Conservation (phyloP, 352 stramenopile genomes). For the Phytophthora quininea region DNA sequence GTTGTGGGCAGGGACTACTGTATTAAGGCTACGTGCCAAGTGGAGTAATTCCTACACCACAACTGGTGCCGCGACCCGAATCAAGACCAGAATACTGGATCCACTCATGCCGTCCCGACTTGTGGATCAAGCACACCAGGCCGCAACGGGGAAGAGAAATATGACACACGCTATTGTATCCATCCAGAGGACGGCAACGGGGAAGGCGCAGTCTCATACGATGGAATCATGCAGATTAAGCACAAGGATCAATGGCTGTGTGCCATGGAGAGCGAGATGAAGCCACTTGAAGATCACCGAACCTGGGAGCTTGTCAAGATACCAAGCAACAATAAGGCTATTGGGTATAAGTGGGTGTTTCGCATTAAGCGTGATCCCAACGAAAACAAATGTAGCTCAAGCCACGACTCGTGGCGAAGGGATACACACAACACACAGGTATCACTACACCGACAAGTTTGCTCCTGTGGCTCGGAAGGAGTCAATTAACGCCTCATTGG, state of each 20-base stretch:
- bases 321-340: not conserved
- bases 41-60: too few species aligned
- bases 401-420: conserved; percentile 1
- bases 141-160: not conserved
- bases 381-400: not conserved
- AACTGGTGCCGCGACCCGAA: too few species aligned
- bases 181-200: not conserved
- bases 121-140: too few species aligned
- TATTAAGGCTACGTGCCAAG: too few species aligned
- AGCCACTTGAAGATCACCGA: not conserved
- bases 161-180: not conserved
- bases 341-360: conserved; percentile 9
- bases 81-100: too few species aligned
- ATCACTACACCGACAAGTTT: conserved; percentile 1
- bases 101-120: too few species aligned
- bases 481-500: not conserved
- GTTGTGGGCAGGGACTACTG: too few species aligned
- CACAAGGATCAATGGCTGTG: not conserved
- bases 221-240: too few species aligned
- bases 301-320: not conserved
- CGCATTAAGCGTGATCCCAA: not conserved
- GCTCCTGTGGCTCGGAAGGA: not conserved
- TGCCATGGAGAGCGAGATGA: not conserved
- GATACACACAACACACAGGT: not conserved
- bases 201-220: not conserved